Evolutionary conservation across 495 filamentous ascomycete species (phyloP).

Genomic region (Aspergillus asperescens): DNA sequence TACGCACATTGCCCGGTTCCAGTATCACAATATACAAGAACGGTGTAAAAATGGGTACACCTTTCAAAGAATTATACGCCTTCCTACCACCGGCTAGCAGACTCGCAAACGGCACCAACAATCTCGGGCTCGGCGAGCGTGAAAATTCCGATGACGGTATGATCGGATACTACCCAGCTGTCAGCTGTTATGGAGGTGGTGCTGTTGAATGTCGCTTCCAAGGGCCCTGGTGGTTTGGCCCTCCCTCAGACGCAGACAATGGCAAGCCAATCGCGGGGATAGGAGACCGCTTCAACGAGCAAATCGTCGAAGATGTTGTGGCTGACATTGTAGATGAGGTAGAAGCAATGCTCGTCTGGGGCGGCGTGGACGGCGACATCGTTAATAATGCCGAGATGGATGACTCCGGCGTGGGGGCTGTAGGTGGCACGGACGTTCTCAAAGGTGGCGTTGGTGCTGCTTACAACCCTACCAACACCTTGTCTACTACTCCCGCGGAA

Average conservation of each 20-base stretch:
- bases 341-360: conserved; percentile 52
- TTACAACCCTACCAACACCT: conserved; percentile 26
- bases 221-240: conserved; percentile 83
- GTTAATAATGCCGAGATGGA: conserved; percentile 30
- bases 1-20: conserved; percentile 81
- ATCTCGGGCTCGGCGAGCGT: conserved; percentile 70
- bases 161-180: conserved; percentile 90
- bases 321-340: conserved; percentile 92
- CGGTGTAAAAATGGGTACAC: conserved; percentile 75
- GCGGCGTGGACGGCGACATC: conserved; percentile 38
- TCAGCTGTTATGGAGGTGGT: conserved; percentile 86
- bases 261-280: conserved; percentile 51
- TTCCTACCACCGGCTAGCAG: conserved; percentile 90
- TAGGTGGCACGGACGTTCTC: conserved; percentile 35
- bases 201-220: conserved; percentile 90
- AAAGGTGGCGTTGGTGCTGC: conserved; percentile 35
- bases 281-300: conserved; percentile 80
- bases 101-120: conserved; percentile 47
- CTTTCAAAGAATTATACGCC: conserved; percentile 82
- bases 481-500: conserved; percentile 10
- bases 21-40: conserved; percentile 90
- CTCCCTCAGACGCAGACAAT: conserved; percentile 41
- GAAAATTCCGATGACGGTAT: conserved; percentile 85
- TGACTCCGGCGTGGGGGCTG: conserved; percentile 25
- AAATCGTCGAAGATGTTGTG: conserved; percentile 89